Base-by-base conservation (phyloP, 257 asterid genomes). In the Nicotiana undulata region DNA sequence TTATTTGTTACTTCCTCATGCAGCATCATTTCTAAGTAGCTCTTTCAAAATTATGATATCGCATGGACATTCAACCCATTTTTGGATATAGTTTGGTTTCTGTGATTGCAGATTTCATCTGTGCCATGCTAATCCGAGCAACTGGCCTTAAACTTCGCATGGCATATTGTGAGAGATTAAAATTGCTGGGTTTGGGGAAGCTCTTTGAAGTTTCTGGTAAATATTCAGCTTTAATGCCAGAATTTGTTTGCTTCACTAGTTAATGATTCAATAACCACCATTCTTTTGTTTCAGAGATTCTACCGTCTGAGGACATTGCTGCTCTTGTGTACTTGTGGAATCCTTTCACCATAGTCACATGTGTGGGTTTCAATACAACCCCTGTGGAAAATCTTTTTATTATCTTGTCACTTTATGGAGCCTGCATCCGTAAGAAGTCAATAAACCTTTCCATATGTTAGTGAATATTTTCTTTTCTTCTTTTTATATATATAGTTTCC, bases 301-400 rank as follows among this genome's bases (percentile, higher is more conserved):
- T 94, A 74, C 92, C 94, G 13, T 88, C 94, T 11, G 98, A 96
- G 76, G 97, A 96, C 88, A 88, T 96, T 77, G 98, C 98, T 68
- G 97, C 95, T 82, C 97, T 96, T 59, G 92, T 91, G 84, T 96
- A 94, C 89, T 85, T 96, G 83, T 96, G 98, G 98, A 94, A 94
- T 85, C 98, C 99, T 81, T 92, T 92, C 86, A 91, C 99, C 46
- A 87, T 94, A 60, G 85, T 92, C 79, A 91, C 99, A 18, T 89
- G 97, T 85, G 84, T 96, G 85, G 98, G 99, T 44, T 91, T 87
- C 86, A 96, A 92, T 85, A 92, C 98, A 58, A 84, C 98, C 17
- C 98, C 98, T 9, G 79, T 94, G 28, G 98, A 96, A 76, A 96
- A 92, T 83, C 84, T 96, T 81, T 90, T 92, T 56, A 85, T 91